Base-by-base conservation (phyloP, 2,329 filamentous ascomycete species). In the Talaromyces funiculosus region DNA sequence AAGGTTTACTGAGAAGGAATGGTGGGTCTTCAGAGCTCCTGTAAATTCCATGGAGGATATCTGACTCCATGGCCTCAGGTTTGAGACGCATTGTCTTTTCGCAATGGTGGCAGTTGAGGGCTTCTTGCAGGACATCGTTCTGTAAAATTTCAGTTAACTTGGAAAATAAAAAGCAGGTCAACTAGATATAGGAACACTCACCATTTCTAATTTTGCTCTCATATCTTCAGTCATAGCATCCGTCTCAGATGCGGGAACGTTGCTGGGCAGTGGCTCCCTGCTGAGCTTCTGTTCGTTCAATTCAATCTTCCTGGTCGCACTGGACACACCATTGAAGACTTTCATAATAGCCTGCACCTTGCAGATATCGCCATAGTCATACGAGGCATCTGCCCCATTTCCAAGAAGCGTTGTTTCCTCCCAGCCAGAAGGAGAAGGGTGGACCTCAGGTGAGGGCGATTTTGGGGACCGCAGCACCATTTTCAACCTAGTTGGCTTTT, bases 91-190 rank as follows among this genome's bases (percentile, higher is more conserved):
- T 62, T n/a, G 51, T 56, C 31, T 62, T 37, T 10, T 62, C 61
- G 29, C 62, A 63, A 20, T 58, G 42, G 9, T 20, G n/a, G 29
- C 62, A 63, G 12, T 59, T 47, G 8, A 63, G 60, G 31, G 62
- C 57, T 59, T 63, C 62, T 60, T 62, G 58, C 61, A 68, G 33
- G 42, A 68, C 61, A 58, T 61, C 42, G 57, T 65, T 54, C 68
- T 63, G 14, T 66, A 4, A 22, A 3, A 22, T 12, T n/a, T 14
- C n/a, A n/a, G 37, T 53, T n/a, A 53, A 22, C n/a, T 31, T 38
- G 16, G 20, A 10, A 6, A 6, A 9, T 14, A 1, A 12, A 24
- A 18, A 18, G 18, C 35, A 33, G 9, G 7, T 47, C 10, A 18
- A 35, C 4, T 24, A 2, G 16, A 29, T 3, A 2, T 64, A 65